These are phyloP conservation scores for Madurella mycetomatis DNA, from an alignment of 2,329 filamentous ascomycete genomes.

Conservation along the genomic window DNA sequence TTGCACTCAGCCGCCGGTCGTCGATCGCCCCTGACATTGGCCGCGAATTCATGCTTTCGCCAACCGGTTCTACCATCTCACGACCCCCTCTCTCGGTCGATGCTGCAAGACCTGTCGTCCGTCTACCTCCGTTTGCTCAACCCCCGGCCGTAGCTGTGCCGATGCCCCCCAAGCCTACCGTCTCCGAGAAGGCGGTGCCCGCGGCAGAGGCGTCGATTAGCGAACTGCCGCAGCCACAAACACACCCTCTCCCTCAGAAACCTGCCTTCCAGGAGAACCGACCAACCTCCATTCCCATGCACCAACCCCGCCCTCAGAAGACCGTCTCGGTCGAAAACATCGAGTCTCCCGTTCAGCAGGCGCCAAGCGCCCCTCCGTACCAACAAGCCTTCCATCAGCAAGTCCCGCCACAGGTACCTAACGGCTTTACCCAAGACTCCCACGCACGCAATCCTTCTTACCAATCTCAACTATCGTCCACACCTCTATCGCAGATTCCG, in stretches of 20 bases:
- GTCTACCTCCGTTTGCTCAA: conserved; percentile 64
- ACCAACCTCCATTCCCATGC: conserved; percentile 63
- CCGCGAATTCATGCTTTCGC: conserved; percentile 73
- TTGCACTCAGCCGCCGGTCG: conserved; percentile 83
- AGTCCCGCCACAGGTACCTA: conserved; percentile 69
- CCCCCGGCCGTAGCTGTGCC: conserved; percentile 22
- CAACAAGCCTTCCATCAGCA: conserved; percentile 93
- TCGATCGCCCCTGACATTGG: conserved; percentile 65
- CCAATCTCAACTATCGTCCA: conserved; percentile 65
- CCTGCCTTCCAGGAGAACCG: conserved; percentile 55
- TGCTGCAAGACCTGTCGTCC: conserved; percentile 67
- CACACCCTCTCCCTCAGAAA: conserved; percentile 55
- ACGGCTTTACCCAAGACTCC: conserved; percentile 52
- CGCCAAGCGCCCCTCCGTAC: conserved; percentile 44
- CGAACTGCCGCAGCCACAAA: conserved; percentile 54
- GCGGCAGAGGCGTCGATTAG: conserved; percentile 41
- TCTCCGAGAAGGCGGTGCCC: conserved; percentile 21
- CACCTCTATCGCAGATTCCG: conserved; percentile 85
- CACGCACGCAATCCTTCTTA: conserved; percentile 67
- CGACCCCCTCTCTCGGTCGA: conserved; percentile 60
- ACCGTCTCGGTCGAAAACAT: conserved; percentile 89
- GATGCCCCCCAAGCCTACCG: conserved; percentile 25
- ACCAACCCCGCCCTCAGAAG: conserved; percentile 93
- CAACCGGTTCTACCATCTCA: conserved; percentile 72
- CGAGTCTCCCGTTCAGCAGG: conserved; percentile 66